phyloP scores from a whole-genome alignment of 164 flowering plant genomes.

The Annona cherimola region DNA sequence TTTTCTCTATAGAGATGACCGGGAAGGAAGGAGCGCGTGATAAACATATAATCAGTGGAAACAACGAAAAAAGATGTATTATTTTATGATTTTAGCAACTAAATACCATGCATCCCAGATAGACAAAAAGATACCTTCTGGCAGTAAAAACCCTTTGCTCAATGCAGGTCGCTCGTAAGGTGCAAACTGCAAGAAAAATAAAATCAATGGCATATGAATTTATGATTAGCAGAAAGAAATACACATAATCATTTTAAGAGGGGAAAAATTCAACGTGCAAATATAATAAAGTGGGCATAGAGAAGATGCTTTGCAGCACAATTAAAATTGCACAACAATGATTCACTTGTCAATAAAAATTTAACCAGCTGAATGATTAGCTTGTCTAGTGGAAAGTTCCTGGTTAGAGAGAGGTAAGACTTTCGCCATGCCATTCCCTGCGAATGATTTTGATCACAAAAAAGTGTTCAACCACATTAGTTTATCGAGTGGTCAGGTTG shows the following conservation, averaged over 20 bases:
- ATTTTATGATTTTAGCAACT: too few species aligned
- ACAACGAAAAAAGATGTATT: too few species aligned
- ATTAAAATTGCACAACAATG: neutral
- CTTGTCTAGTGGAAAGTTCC: neutral
- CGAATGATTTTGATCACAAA: neutral
- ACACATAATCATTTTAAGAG: neutral
- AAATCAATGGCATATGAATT: neutral
- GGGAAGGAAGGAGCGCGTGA: neutral
- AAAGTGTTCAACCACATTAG: neutral
- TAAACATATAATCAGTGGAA: too few species aligned
- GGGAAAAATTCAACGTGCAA: neutral
- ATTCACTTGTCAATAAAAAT: neutral
- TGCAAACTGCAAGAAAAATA: conserved; percentile 46
- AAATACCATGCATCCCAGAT: neutral
- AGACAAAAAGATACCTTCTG: conserved; percentile 55
- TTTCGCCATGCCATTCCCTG: neutral
- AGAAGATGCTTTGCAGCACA: neutral
- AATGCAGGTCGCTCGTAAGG: conserved; percentile 97
- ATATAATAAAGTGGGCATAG: neutral
- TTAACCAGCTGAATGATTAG: neutral
- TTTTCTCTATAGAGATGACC: neutral
- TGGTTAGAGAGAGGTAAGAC: neutral
- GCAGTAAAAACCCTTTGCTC: conserved; percentile 90
- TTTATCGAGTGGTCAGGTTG: neutral
- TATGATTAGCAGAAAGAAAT: neutral